Conservation (phyloP, 1,139 yeast species). For the Dujonia santamariae region DNA sequence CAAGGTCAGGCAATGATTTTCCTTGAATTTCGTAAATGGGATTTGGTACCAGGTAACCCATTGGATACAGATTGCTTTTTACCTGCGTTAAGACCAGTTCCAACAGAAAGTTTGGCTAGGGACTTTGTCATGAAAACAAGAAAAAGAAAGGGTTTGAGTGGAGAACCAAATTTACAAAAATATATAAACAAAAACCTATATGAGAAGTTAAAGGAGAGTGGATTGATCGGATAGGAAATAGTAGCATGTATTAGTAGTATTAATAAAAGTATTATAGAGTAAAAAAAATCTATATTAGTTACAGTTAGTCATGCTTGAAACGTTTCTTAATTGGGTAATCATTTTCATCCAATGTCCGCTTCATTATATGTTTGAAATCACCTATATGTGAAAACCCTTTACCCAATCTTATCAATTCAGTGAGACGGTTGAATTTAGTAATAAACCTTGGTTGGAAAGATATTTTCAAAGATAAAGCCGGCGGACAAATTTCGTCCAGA, state of each 20-base stretch:
- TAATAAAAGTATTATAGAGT: neutral
- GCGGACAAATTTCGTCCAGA: conserved; percentile 14
- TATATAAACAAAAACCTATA: conserved; percentile 65
- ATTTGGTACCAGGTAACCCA: conserved; percentile 88
- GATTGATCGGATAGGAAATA: conserved; percentile 21
- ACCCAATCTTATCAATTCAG: conserved; percentile 22
- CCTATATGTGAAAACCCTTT: conserved; percentile 15
- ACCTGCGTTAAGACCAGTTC: conserved; percentile 76
- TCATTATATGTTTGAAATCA: conserved; percentile 10
- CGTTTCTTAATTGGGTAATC: conserved; percentile 5
- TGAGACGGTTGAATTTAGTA: conserved; percentile 25
- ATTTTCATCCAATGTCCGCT: conserved; percentile 1
- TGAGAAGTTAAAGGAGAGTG: conserved; percentile 51
- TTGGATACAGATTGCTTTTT: conserved; percentile 61
- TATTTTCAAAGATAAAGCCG: conserved; percentile 22
- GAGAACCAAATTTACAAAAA: conserved; percentile 70
- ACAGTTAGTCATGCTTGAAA: neutral
- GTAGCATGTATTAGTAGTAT: neutral
- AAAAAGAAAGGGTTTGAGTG: conserved; percentile 77
- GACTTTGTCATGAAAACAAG: conserved; percentile 90
- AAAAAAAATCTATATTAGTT: neutral
- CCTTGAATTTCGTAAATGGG: conserved; percentile 69
- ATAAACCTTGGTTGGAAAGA: conserved; percentile 30
- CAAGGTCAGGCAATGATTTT: conserved; percentile 77
- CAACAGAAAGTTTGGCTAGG: conserved; percentile 66